Conservation (phyloP, 345 rosid species). For the Brassica carinata region DNA sequence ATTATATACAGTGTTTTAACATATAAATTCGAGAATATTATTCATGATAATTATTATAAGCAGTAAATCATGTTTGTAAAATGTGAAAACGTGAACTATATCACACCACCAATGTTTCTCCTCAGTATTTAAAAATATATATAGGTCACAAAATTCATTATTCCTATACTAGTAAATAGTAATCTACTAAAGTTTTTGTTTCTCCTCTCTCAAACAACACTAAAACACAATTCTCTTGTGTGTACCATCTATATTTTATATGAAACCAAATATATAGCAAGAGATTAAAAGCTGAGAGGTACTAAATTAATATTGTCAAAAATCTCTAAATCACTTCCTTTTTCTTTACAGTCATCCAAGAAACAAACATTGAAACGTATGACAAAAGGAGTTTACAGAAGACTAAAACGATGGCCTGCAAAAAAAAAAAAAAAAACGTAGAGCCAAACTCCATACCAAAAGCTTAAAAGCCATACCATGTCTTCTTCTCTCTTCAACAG, state of each 20-base stretch:
- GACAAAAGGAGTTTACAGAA: not conserved
- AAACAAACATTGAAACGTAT: not conserved
- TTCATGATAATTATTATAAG: not conserved
- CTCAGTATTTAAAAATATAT: not conserved
- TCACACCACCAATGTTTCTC: not conserved
- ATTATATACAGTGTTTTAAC: not conserved
- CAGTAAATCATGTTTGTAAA: not conserved
- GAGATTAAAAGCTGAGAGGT: constrained; percentile 1
- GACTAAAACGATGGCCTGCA: constrained; percentile 22
- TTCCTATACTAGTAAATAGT: not conserved
- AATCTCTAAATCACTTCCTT: constrained; percentile 22
- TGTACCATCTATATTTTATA: not conserved
- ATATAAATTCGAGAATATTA: not conserved
- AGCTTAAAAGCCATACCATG: constrained; percentile 4
- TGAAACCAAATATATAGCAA: not conserved
- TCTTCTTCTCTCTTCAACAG: constrained; percentile 21
- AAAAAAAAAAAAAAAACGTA: constrained; percentile 5
- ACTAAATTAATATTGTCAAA: not conserved
- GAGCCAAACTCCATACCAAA: constrained; percentile 14
- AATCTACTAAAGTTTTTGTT: not conserved
- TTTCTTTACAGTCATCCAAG: constrained; percentile 28
- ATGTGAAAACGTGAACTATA: not conserved
- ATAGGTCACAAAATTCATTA: no score
- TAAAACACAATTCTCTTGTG: not conserved
- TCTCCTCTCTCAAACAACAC: not conserved